Percentiles rank a stretch among this genome's conserved stretches.
phyloP scores from a whole-genome alignment of 345 rosid genomes.

The Viola odorata region DNA sequence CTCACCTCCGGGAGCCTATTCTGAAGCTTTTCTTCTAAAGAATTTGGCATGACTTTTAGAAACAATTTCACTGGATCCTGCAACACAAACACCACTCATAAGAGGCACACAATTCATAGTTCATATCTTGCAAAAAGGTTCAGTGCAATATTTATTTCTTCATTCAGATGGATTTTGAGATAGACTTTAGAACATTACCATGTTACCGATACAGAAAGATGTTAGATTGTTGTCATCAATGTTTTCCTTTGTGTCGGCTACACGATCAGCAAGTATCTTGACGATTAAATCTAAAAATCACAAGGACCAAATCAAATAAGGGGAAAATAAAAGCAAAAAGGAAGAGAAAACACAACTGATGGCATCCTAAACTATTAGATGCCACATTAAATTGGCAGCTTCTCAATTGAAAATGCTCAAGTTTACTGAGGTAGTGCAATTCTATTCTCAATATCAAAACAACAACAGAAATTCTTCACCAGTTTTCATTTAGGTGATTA shows the following conservation, averaged over 20 bases:
- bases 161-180: too few relatives aligned
- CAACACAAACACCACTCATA: neutral
- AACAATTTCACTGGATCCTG: slow-evolving; percentile 50
- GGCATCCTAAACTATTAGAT: neutral
- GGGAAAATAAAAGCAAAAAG: neutral
- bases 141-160: too few relatives aligned
- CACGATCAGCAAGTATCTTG: slow-evolving; percentile 46
- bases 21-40: slow-evolving; percentile 28
- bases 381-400: too few relatives aligned
- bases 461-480: too few relatives aligned
- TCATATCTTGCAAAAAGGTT: too few relatives aligned
- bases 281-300: slow-evolving; percentile 40
- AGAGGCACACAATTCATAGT: too few relatives aligned
- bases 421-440: too few relatives aligned
- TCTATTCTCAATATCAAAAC: too few relatives aligned
- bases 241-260: slow-evolving; percentile 69
- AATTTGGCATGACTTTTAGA: slow-evolving; percentile 44
- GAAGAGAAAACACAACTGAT: neutral
- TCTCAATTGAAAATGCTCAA: too few relatives aligned
- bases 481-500: too few relatives aligned
- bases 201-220: slow-evolving; percentile 34
- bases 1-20: slow-evolving; percentile 49
- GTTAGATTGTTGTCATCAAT: slow-evolving; percentile 38
- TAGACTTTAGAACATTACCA: slow-evolving; percentile 29
- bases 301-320: neutral